Conservation (phyloP, 1,284 basidiomycete genomes). For the Marasmius oreades region DNA sequence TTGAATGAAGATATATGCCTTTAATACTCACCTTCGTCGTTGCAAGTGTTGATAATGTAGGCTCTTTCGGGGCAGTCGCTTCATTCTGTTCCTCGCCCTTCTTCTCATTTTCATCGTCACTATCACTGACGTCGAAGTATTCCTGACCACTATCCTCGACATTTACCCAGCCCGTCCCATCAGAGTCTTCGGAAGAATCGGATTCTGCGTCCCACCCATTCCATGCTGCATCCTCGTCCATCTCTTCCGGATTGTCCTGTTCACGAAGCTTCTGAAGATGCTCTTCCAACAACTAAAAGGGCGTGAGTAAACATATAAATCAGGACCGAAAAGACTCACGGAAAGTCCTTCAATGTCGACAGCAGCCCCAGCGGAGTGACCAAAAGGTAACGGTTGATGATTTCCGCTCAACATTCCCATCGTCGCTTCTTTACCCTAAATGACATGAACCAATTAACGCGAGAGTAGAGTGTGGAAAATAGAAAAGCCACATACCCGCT, state of each 20-base stretch:
- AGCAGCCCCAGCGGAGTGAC: slow-evolving; percentile 71
- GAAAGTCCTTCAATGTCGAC: slow-evolving; percentile 90
- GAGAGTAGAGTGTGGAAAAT: background rate
- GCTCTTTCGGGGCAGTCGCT: slow-evolving; percentile 22
- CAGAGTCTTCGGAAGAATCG: slow-evolving; percentile 59
- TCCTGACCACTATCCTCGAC: slow-evolving; percentile 75
- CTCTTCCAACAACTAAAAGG: slow-evolving; percentile 78
- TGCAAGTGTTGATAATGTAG: slow-evolving; percentile 59
- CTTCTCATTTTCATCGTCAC: slow-evolving; percentile 65
- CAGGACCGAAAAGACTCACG: slow-evolving; percentile 38
- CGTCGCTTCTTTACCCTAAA: slow-evolving; percentile 80
- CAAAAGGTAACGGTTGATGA: slow-evolving; percentile 71
- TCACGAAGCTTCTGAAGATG: slow-evolving; percentile 72
- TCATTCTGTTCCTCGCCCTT: slow-evolving; percentile 22
- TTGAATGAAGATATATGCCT: background rate
- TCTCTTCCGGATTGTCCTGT: slow-evolving; percentile 57
- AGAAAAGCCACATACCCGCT: slow-evolving; percentile 54
- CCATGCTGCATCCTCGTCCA: slow-evolving; percentile 78
- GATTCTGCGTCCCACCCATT: slow-evolving; percentile 89
- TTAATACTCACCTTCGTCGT: slow-evolving; percentile 64
- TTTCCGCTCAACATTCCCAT: slow-evolving; percentile 64
- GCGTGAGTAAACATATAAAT: background rate
- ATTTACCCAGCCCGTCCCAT: slow-evolving; percentile 80
- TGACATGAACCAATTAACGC: slow-evolving; percentile 8
- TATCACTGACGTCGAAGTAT: slow-evolving; percentile 79